A percentile compares a stretch with the other conserved stretches of the same genome.
Conservation (phyloP, 441 rosid species). For the Adansonia rubrostipa region DNA sequence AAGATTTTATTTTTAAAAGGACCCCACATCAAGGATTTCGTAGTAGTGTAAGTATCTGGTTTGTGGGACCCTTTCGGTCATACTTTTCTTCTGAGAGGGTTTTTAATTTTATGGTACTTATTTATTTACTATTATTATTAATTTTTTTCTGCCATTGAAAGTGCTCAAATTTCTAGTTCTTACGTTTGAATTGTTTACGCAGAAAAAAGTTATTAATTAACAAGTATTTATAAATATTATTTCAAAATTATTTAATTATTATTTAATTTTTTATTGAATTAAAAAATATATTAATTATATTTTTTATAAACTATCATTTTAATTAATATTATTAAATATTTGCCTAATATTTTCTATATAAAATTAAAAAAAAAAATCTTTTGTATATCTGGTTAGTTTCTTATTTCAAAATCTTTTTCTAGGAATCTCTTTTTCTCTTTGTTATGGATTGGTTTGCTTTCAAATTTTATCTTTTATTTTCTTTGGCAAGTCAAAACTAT, state of each 20-base stretch:
- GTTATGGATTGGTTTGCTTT: background rate
- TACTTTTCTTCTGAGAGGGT: background rate
- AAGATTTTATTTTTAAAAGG: conserved; percentile 25
- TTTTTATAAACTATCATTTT: background rate
- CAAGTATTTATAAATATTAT: background rate
- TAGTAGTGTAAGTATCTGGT: background rate
- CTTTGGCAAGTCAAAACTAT: background rate
- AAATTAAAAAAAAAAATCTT: too few relatives aligned
- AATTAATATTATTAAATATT: background rate
- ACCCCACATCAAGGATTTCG: conserved; percentile 33
- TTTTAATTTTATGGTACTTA: conserved; percentile 28
- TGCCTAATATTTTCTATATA: background rate
- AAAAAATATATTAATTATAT: background rate
- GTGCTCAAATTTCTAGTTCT: conserved; percentile 26
- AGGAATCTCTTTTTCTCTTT: background rate
- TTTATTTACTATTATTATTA: background rate
- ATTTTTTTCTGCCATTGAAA: background rate
- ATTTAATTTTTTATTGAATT: background rate
- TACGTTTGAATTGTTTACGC: conserved; percentile 27
- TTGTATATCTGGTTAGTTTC: background rate
- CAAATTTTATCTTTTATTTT: background rate
- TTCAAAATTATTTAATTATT: background rate
- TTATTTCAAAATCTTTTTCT: background rate
- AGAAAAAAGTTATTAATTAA: background rate
- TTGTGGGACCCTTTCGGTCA: conserved; percentile 26